These are phyloP conservation scores for Durusdinium trenchii DNA, from an alignment of 73 alveolate genomes.

Conservation along the genomic window DNA sequence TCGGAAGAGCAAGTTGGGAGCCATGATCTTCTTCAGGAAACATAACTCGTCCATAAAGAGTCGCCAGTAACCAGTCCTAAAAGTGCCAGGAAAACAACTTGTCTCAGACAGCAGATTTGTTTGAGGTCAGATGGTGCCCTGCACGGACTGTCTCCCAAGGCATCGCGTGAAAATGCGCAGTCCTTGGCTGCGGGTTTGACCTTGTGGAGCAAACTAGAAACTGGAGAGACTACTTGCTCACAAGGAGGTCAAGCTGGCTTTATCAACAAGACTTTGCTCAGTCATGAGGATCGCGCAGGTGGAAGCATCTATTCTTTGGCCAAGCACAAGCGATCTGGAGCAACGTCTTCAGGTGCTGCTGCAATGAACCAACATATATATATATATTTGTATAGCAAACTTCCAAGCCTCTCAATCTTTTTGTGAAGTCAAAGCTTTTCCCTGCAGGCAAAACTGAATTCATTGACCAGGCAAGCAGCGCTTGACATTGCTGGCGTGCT, in stretches of 20 bases:
- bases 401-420: too few species aligned
- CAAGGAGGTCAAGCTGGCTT: neutral
- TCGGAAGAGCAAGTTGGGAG: conserved; percentile 37
- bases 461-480: conserved; percentile 64
- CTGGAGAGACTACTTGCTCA: too few species aligned
- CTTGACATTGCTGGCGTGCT: neutral
- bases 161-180: conserved; percentile 49
- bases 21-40: neutral
- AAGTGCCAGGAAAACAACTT: too few species aligned
- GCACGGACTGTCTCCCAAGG: conserved; percentile 84
- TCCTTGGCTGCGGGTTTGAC: neutral
- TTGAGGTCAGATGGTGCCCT: conserved; percentile 85
- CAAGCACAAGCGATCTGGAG: conserved; percentile 46
- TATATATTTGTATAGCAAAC: neutral
- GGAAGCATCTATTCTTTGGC: conserved; percentile 13
- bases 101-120: neutral
- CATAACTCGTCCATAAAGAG: too few species aligned
- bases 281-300: conserved; percentile 61
- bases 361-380: neutral
- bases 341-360: conserved; percentile 43
- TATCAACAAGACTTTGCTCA: neutral
- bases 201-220: neutral
- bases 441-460: conserved; percentile 51
- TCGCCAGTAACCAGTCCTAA: too few species aligned
- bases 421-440: neutral